A percentile compares a stretch with the other conserved stretches of the same genome.
Conservation (phyloP, 2,329 filamentous ascomycete species). For the Beauveria rudraprayagi region DNA sequence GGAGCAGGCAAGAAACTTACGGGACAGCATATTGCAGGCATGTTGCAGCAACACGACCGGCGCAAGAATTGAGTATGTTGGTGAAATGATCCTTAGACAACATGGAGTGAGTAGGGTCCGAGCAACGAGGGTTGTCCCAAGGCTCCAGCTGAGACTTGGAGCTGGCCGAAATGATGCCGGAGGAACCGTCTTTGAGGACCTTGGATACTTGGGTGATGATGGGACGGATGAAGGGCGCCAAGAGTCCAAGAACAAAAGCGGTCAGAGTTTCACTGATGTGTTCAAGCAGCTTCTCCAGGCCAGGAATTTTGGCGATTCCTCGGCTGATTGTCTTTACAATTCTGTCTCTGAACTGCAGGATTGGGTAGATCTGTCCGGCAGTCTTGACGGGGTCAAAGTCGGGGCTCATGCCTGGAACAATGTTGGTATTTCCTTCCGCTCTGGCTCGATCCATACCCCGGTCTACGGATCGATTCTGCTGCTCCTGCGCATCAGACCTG, state of each 20-base stretch:
- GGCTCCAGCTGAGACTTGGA: conserved; percentile 70
- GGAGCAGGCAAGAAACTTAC: conserved; percentile 31
- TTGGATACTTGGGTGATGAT: conserved; percentile 84
- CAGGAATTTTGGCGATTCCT: conserved; percentile 85
- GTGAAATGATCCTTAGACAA: conserved; percentile 77
- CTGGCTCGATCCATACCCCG: conserved; percentile 26
- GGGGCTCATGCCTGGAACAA: conserved; percentile 66
- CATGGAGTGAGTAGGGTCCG: conserved; percentile 72
- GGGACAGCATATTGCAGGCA: conserved; percentile 84
- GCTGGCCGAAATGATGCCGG: conserved; percentile 58
- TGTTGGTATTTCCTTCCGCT: conserved; percentile 40
- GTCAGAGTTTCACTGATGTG: conserved; percentile 91
- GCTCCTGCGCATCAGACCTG: conserved; percentile 55
- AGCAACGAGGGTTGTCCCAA: conserved; percentile 68
- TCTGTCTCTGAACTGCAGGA: conserved; percentile 86
- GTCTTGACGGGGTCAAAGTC: conserved; percentile 73
- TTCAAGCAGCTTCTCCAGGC: conserved; percentile 81
- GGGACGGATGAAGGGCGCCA: conserved; percentile 86
- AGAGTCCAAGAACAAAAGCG: conserved; percentile 79
- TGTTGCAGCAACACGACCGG: conserved; percentile 63
- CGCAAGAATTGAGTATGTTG: conserved; percentile 68
- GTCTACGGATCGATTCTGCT: conserved; percentile 35
- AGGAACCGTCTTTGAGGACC: conserved; percentile 77
- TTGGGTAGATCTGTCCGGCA: conserved; percentile 81
- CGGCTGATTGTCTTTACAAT: conserved; percentile 81